Percentiles rank a stretch among this genome's conserved stretches.
These are phyloP conservation scores for Gleditsia sinensis DNA, from an alignment of 306 rosid species.

Conservation along the genomic window DNA sequence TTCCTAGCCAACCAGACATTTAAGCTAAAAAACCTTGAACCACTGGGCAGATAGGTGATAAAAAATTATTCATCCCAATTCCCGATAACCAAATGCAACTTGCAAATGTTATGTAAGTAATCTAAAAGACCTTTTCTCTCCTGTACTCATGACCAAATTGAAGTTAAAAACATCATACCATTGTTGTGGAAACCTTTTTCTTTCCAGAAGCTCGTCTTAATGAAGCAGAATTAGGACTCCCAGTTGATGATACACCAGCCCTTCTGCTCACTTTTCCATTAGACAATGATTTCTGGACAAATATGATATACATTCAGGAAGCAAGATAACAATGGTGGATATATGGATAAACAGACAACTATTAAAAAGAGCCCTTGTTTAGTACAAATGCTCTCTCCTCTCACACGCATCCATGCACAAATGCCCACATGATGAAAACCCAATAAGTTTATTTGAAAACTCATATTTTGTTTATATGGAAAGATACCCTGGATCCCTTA, in stretches of 20 bases:
- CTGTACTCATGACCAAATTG: not conserved
- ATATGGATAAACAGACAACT: no score
- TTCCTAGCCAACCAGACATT: not conserved
- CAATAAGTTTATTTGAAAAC: not conserved
- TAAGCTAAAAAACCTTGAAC: no score
- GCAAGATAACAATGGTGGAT: not conserved
- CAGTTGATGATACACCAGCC: constrained; percentile 30
- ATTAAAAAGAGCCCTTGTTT: no score
- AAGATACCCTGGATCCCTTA: constrained; percentile 46
- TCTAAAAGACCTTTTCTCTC: not conserved
- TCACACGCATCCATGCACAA: not conserved
- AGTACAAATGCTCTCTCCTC: not conserved
- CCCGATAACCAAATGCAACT: not conserved
- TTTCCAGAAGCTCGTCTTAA: constrained; percentile 41
- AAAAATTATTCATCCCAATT: not conserved
- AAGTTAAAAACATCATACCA: constrained; percentile 28
- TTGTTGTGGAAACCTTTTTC: constrained; percentile 36
- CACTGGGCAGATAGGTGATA: no score
- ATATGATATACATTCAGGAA: not conserved
- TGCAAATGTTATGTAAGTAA: not conserved
- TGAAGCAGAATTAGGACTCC: constrained; percentile 22
- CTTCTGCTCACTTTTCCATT: constrained; percentile 43
- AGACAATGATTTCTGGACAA: constrained; percentile 35
- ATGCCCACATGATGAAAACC: not conserved
- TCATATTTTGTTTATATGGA: not conserved